These are phyloP conservation scores for Lasiodiplodia gonubiensis DNA, from an alignment of 2,329 filamentous ascomycete species.

Conservation along the genomic window DNA sequence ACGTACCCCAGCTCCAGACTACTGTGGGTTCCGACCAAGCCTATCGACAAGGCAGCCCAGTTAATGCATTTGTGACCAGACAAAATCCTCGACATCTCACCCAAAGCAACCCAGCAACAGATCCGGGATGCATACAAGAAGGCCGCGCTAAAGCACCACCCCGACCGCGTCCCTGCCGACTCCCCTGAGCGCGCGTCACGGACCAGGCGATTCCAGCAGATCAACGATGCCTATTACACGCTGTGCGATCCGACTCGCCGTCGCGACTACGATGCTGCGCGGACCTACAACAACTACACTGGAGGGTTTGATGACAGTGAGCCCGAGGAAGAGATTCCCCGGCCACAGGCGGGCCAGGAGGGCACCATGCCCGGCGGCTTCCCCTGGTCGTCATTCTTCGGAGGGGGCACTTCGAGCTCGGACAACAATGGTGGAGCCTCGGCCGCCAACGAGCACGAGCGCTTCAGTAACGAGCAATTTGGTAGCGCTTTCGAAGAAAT, in stretches of 20 bases:
- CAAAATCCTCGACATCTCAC: conserved; percentile 72
- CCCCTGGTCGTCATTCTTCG: conserved; percentile 77
- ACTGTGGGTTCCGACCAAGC: conserved; percentile 32
- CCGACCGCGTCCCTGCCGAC: conserved; percentile 83
- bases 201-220: conserved; percentile 87
- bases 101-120: conserved; percentile 78
- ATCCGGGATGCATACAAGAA: conserved; percentile 95
- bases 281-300: conserved; percentile 59
- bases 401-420: conserved; percentile 40
- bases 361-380: conserved; percentile 52
- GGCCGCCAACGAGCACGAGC: conserved; percentile 56
- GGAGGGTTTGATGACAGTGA: conserved; percentile 50
- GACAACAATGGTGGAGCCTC: conserved; percentile 35
- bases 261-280: conserved; percentile 81
- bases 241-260: conserved; percentile 80
- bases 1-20: conserved; percentile 40
- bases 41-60: background rate
- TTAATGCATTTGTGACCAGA: conserved; percentile 58
- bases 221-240: conserved; percentile 93
- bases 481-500: conserved; percentile 67
- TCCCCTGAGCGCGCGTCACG: conserved; percentile 81
- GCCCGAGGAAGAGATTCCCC: conserved; percentile 58
- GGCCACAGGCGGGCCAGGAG: conserved; percentile 29
- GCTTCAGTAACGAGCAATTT: conserved; percentile 79
- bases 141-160: conserved; percentile 83